These are phyloP conservation scores for Saussurea involucrata DNA, from an alignment of 129 eudicot species.

Conservation along the genomic window DNA sequence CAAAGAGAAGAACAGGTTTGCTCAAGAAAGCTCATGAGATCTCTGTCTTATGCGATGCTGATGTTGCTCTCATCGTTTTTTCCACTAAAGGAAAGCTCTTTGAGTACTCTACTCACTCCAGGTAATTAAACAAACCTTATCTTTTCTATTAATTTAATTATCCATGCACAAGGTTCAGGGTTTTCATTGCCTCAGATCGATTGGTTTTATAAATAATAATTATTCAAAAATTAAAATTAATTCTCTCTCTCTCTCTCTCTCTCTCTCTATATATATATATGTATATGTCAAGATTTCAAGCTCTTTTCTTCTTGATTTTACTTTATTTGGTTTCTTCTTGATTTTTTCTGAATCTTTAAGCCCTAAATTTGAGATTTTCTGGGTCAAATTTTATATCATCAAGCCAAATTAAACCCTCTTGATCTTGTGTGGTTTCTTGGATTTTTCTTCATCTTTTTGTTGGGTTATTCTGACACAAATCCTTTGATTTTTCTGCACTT, in stretches of 20 bases:
- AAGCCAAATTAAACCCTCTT: conserved; percentile 7
- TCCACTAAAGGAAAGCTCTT: conserved; percentile 77
- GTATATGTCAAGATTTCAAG: conserved; percentile 12
- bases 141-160: too few species aligned
- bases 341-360: neutral
- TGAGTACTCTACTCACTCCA: conserved; percentile 78
- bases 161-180: conserved; percentile 1
- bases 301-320: conserved; percentile 8
- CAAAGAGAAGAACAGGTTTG: conserved; percentile 78
- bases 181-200: neutral
- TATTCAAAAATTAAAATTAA: neutral
- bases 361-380: conserved; percentile 20
- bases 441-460: neutral
- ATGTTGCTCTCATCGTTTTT: conserved; percentile 73
- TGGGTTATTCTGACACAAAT: conserved; percentile 9
- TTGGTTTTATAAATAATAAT: too few species aligned
- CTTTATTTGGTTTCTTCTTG: neutral
- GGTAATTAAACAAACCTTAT: conserved; percentile 28
- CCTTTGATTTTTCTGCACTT: neutral
- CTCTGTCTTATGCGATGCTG: conserved; percentile 70
- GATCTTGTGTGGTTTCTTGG: conserved; percentile 7
- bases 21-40: conserved; percentile 88
- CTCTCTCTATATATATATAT: neutral
- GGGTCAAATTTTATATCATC: conserved; percentile 16
- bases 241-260: neutral